Evolutionary conservation across 371 early-diverging fungal genomes (phyloP).

Genomic region (Coemansia sp.): DNA sequence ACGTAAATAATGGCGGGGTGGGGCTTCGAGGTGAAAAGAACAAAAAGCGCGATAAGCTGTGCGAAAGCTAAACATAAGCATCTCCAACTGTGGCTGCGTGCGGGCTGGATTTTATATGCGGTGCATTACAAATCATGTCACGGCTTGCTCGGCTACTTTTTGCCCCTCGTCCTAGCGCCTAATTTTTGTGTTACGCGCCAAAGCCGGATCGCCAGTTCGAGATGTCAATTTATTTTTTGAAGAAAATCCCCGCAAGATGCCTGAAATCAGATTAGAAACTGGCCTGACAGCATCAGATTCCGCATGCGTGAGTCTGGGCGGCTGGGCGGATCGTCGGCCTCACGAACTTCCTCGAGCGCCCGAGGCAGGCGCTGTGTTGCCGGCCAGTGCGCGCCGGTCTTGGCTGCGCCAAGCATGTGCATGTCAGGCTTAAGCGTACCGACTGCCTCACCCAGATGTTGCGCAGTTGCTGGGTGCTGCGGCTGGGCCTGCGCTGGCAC

Average conservation of each 20-base stretch:
- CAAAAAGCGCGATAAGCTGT: neutral
- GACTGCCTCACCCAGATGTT: slow-evolving; percentile 5
- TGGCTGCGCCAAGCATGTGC: neutral
- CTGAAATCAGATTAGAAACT: slow-evolving; percentile 33
- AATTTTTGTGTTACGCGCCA: neutral
- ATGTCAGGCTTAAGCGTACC: neutral
- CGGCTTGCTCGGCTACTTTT: neutral
- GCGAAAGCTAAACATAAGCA: neutral
- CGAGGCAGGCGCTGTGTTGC: slow-evolving; percentile 15
- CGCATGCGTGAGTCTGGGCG: slow-evolving; percentile 46
- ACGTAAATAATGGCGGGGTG: neutral
- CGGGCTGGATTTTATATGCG: neutral
- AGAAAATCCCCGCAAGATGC: neutral
- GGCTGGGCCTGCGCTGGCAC: slow-evolving; percentile 4
- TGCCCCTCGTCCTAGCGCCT: neutral
- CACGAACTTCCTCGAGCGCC: slow-evolving; percentile 24
- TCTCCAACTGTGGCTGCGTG: neutral
- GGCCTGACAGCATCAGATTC: slow-evolving; percentile 45
- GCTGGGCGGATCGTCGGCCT: slow-evolving; percentile 30
- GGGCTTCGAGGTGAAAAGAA: neutral
- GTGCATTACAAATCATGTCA: neutral
- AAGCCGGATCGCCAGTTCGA: neutral
- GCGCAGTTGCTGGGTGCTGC: neutral
- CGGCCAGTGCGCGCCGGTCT: slow-evolving; percentile 1
- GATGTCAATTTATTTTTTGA: slow-evolving; percentile 2